phyloP scores from a whole-genome alignment of 345 rosid species.

The Salix caprea region DNA sequence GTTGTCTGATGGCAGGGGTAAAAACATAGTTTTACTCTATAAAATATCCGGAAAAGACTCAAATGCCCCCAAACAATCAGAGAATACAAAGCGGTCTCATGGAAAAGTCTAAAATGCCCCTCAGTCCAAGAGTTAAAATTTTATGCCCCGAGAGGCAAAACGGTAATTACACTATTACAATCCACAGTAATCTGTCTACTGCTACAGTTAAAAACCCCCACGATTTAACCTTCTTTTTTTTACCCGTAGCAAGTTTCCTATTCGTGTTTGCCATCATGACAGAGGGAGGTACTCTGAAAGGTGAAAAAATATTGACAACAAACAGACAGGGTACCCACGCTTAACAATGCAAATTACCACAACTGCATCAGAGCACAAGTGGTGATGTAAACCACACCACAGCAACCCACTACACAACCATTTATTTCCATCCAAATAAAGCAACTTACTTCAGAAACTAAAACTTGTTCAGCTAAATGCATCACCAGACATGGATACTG shows the following conservation, averaged over 20 bases:
- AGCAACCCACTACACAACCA: background rate
- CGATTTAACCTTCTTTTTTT: no score
- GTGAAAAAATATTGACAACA: background rate
- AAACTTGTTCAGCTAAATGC: background rate
- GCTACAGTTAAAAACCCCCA: no score
- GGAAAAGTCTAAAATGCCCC: no score
- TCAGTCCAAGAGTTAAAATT: no score
- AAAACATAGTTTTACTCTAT: no score
- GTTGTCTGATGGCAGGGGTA: no score
- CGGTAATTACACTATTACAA: no score
- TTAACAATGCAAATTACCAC: background rate
- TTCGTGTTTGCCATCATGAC: background rate
- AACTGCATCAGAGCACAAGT: background rate
- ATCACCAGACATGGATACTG: background rate
- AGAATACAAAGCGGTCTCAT: no score
- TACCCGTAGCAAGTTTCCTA: background rate
- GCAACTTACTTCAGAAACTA: background rate
- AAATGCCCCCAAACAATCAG: no score
- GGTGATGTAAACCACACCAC: background rate
- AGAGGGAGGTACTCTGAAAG: background rate
- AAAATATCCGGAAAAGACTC: no score
- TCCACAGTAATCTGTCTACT: no score
- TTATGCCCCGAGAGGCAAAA: no score
- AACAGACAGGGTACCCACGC: background rate
- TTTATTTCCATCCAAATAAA: background rate